A percentile compares a stretch with the other conserved stretches of the same genome.
Evolutionary conservation across 2,329 filamentous ascomycete species (phyloP).

Genomic region (Nothophaeocryptopus gaeumannii): DNA sequence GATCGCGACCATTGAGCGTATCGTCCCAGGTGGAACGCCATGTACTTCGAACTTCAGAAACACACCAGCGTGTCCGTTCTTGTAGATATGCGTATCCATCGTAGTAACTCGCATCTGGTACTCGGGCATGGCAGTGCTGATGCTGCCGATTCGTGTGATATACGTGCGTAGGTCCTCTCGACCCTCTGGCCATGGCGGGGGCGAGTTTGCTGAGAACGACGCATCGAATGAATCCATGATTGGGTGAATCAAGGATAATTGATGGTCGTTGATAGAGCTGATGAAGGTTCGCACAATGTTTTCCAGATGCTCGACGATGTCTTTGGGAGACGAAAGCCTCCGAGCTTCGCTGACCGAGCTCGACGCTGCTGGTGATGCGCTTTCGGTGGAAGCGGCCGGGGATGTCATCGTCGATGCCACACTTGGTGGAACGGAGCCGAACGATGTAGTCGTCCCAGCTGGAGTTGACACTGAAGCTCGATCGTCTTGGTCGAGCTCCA

Average conservation of each 20-base stretch:
- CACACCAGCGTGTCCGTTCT: slow-evolving; percentile 10
- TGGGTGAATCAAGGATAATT: slow-evolving; percentile 1
- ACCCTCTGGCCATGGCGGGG: slow-evolving; percentile 9
- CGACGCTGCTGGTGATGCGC: too few species aligned
- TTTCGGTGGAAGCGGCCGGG: too few species aligned
- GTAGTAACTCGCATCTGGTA: slow-evolving; percentile 5
- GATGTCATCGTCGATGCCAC: too few species aligned
- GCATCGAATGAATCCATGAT: slow-evolving; percentile 4
- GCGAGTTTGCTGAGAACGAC: slow-evolving; percentile 2
- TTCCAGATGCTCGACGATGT: slow-evolving; percentile 7
- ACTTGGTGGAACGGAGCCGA: too few species aligned
- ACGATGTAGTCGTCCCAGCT: too few species aligned
- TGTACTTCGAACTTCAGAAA: slow-evolving; percentile 8
- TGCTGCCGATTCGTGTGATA: neutral
- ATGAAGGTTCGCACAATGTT: slow-evolving; percentile 8
- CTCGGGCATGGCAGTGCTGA: slow-evolving; percentile 4
- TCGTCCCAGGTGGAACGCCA: slow-evolving; percentile 3
- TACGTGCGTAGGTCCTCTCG: neutral
- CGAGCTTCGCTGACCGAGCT: too few species aligned
- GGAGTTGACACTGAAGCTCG: too few species aligned
- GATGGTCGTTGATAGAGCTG: slow-evolving; percentile 3
- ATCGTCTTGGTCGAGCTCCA: too few species aligned
- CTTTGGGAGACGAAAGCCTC: neutral
- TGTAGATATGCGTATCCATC: slow-evolving; percentile 9
- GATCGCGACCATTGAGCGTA: slow-evolving; percentile 7